Evolutionary conservation across 2,329 filamentous ascomycete genomes (phyloP).

Genomic region (Ophiostoma pallidulum): DNA sequence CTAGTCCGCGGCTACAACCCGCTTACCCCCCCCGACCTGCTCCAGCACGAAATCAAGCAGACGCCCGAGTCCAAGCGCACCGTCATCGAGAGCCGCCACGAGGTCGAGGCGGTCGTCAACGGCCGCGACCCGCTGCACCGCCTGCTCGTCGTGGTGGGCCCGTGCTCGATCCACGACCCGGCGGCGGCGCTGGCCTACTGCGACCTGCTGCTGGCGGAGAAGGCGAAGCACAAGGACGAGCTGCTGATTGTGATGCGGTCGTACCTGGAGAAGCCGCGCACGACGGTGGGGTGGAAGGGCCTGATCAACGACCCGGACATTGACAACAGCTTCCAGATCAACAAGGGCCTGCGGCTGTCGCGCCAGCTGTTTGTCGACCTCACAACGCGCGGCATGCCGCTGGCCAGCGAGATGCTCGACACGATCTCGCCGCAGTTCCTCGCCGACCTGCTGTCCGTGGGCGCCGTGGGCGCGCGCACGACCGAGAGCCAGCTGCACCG

Average conservation of each 20-base stretch:
- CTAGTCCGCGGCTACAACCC: constrained; percentile 83
- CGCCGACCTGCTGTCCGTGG: constrained; percentile 82
- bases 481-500: constrained; percentile 94
- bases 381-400: constrained; percentile 85
- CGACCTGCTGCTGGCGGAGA: constrained; percentile 67
- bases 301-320: constrained; percentile 98
- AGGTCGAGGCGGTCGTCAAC: constrained; percentile 57
- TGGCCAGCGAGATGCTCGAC: constrained; percentile 96
- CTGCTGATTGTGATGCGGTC: constrained; percentile 94
- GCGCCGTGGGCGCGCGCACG: constrained; percentile 89
- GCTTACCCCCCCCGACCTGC: constrained; percentile 82
- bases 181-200: constrained; percentile 87
- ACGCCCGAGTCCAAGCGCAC: constrained; percentile 48
- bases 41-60: constrained; percentile 81
- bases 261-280: constrained; percentile 97
- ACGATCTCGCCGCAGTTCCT: constrained; percentile 97
- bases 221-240: constrained; percentile 81
- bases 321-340: constrained; percentile 97
- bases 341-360: constrained; percentile 83
- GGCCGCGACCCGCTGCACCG: constrained; percentile 43
- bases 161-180: constrained; percentile 96
- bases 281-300: constrained; percentile 97
- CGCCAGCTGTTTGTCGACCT: constrained; percentile 90
- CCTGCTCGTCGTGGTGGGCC: constrained; percentile 71
- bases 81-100: constrained; percentile 51